Percentiles rank a stretch among this genome's conserved stretches.
phyloP scores from a whole-genome alignment of 306 rosid species.

The Rosa multiflora region DNA sequence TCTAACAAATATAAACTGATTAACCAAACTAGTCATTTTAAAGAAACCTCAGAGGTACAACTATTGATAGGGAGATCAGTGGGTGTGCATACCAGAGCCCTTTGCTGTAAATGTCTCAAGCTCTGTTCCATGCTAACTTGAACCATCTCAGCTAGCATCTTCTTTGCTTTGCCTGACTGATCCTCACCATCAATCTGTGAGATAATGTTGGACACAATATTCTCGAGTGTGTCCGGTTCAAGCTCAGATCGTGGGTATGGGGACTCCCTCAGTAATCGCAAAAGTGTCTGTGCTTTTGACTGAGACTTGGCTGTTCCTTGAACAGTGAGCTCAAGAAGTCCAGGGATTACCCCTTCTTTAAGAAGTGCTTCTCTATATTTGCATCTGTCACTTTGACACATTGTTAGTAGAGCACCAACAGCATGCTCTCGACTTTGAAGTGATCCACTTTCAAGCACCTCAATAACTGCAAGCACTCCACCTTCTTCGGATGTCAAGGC shows the following conservation, averaged over 20 bases:
- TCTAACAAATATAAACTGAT: conserved; percentile 13
- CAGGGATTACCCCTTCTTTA: conserved; percentile 95
- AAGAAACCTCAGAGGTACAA: conserved; percentile 81
- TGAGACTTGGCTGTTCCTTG: conserved; percentile 96
- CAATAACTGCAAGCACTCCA: conserved; percentile 88
- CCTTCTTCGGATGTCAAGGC: conserved; percentile 87
- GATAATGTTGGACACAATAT: conserved; percentile 87
- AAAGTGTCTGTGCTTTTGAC: conserved; percentile 65
- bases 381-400: conserved; percentile 85
- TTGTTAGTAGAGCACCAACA: conserved; percentile 73
- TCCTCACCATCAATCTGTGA: conserved; percentile 92
- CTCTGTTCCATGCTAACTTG: conserved; percentile 99
- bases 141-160: conserved; percentile 97
- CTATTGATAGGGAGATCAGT: conserved; percentile 66
- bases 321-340: conserved; percentile 94
- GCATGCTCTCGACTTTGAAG: conserved; percentile 87
- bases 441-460: conserved; percentile 85
- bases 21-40: conserved; percentile 46
- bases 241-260: conserved; percentile 82
- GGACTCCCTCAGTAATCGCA: conserved; percentile 75
- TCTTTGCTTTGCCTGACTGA: conserved; percentile 85
- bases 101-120: conserved; percentile 82
- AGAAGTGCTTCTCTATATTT: conserved; percentile 88
- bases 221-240: conserved; percentile 87
- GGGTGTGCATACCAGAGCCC: conserved; percentile 94